phyloP scores from a whole-genome alignment of 108 stramenopile species.

The Conticribra weissflogii region DNA sequence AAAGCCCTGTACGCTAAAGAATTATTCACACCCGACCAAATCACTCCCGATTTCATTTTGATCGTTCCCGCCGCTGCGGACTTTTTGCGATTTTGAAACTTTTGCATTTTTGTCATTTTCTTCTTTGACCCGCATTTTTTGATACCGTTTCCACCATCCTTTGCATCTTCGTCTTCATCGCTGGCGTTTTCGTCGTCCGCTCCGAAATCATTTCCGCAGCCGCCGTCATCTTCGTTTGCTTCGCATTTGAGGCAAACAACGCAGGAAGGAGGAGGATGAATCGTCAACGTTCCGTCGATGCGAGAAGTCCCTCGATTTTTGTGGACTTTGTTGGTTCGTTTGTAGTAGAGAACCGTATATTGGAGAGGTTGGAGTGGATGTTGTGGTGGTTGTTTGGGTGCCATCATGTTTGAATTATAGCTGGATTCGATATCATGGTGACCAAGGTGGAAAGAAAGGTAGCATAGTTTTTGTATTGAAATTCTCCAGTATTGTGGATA shows the following conservation, averaged over 20 bases:
- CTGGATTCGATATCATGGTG: too few species aligned
- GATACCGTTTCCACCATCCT: slow-evolving; percentile 14
- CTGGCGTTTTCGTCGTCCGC: slow-evolving; percentile 3
- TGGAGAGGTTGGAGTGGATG: neutral
- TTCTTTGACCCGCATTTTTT: neutral
- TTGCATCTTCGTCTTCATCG: slow-evolving; percentile 11
- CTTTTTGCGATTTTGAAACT: too few species aligned
- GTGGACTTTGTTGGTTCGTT: slow-evolving; percentile 73
- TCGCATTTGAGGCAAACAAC: slow-evolving; percentile 2
- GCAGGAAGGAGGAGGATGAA: slow-evolving; percentile 40
- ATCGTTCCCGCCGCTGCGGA: too few species aligned
- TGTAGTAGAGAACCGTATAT: slow-evolving; percentile 76
- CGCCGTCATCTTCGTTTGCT: slow-evolving; percentile 20
- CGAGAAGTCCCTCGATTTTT: slow-evolving; percentile 58
- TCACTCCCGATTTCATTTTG: neutral
- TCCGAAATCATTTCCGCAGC: slow-evolving; percentile 17
- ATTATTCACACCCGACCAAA: slow-evolving; percentile 8
- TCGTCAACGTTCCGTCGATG: slow-evolving; percentile 60
- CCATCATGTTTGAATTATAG: too few species aligned
- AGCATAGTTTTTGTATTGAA: too few species aligned
- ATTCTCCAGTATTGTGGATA: too few species aligned
- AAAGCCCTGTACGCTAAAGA: neutral
- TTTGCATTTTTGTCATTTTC: neutral
- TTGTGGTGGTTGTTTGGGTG: too few species aligned
- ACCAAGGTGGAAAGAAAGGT: too few species aligned